A percentile compares a stretch with the other conserved stretches of the same genome.
Conservation (phyloP, 2,329 filamentous ascomycete genomes). For the Incumbomyces delicatus region DNA sequence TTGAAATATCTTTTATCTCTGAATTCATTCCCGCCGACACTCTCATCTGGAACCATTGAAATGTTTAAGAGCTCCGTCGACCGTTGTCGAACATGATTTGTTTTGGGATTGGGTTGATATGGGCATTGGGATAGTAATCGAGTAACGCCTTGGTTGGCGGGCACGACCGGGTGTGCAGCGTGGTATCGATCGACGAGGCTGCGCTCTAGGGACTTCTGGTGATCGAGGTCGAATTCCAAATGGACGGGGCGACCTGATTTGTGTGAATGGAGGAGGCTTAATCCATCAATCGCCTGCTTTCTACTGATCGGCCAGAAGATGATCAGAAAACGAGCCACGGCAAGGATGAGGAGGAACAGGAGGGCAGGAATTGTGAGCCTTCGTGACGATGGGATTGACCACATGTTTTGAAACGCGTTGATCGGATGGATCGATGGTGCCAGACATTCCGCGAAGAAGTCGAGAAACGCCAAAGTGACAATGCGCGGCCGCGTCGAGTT, state of each 20-base stretch:
- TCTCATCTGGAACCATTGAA: slow-evolving; percentile 23
- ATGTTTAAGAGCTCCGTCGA: slow-evolving; percentile 27
- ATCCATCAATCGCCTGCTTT: background rate
- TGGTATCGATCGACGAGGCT: background rate
- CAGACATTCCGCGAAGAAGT: too few species aligned
- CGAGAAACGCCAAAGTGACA: too few species aligned
- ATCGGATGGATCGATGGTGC: too few species aligned
- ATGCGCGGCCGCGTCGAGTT: too few species aligned
- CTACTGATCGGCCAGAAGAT: background rate
- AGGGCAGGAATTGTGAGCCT: slow-evolving; percentile 20
- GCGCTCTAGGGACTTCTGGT: background rate
- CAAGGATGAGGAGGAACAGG: slow-evolving; percentile 15
- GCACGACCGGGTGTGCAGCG: background rate
- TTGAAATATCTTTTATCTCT: slow-evolving; percentile 26
- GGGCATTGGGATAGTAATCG: slow-evolving; percentile 16
- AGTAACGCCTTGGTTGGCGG: slow-evolving; percentile 14
- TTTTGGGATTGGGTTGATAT: slow-evolving; percentile 23
- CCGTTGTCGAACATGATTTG: slow-evolving; percentile 26
- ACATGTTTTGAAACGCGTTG: slow-evolving; percentile 15
- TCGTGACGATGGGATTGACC: slow-evolving; percentile 23
- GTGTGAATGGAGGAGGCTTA: background rate
- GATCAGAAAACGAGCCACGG: slow-evolving; percentile 14
- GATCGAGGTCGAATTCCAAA: background rate
- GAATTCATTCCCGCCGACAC: background rate
- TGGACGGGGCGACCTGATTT: background rate